These are phyloP conservation scores for Hanseniaspora gamundiae DNA, from an alignment of 1,139 yeast genomes.

Conservation along the genomic window DNA sequence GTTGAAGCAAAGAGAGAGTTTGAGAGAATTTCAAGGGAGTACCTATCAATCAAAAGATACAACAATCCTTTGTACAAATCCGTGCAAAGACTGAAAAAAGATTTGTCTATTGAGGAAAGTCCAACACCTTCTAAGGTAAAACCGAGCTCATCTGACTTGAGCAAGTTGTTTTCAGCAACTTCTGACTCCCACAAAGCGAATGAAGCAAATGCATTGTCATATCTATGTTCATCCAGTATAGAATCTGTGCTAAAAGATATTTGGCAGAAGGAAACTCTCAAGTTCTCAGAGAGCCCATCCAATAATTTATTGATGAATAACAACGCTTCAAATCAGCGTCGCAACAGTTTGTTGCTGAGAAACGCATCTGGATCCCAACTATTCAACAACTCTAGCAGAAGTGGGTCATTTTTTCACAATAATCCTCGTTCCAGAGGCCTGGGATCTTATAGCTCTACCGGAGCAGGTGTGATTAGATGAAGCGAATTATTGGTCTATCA, in stretches of 20 bases:
- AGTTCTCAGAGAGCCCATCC: slow-evolving; percentile 3
- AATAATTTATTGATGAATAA: background rate
- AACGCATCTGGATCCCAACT: slow-evolving; percentile 1
- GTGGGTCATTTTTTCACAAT: background rate
- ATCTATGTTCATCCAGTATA: background rate
- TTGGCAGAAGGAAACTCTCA: slow-evolving; percentile 7
- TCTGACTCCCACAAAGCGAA: background rate
- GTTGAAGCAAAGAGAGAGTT: slow-evolving; percentile 62
- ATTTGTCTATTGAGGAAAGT: background rate
- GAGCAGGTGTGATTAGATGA: background rate
- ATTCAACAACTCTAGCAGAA: background rate
- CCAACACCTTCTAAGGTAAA: background rate
- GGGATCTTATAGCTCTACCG: background rate
- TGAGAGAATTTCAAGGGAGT: slow-evolving; percentile 66
- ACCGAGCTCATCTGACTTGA: background rate
- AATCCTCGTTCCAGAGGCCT: background rate
- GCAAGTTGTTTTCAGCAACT: background rate
- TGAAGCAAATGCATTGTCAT: background rate
- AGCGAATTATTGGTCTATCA: too few relatives aligned
- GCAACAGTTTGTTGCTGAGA: slow-evolving; percentile 5
- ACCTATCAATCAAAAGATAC: slow-evolving; percentile 55
- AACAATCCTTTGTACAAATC: slow-evolving; percentile 59
- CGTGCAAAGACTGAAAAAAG: slow-evolving; percentile 18
- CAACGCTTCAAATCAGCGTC: background rate
- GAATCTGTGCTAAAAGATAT: slow-evolving; percentile 4